phyloP scores from a whole-genome alignment of 177 flowering plant species.

The Telopea speciosissima region DNA sequence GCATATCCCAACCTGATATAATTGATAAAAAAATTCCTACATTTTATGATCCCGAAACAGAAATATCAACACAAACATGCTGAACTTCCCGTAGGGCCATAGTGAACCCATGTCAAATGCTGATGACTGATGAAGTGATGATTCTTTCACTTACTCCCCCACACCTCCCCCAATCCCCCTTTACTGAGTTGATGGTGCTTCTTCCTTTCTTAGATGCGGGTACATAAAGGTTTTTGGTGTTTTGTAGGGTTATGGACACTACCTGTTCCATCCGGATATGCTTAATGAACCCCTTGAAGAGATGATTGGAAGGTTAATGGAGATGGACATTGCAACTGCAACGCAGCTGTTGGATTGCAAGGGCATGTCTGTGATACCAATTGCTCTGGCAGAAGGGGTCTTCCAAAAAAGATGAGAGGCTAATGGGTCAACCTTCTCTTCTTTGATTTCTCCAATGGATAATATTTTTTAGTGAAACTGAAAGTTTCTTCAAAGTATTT shows the following conservation, averaged over 20 bases:
- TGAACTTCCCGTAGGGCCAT: not conserved
- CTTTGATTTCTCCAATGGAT: not conserved
- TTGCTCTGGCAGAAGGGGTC: conserved; percentile 21
- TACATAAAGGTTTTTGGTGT: not conserved
- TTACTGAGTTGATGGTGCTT: not conserved
- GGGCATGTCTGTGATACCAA: conserved; percentile 45
- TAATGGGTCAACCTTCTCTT: not conserved
- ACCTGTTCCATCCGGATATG: conserved; percentile 26
- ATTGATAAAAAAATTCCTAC: not conserved
- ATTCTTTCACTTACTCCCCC: not conserved
- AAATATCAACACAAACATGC: not conserved
- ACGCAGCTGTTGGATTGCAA: conserved; percentile 37
- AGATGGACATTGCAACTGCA: conserved; percentile 34
- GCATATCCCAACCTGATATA: not conserved
- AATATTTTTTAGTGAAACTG: not conserved
- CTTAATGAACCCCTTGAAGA: conserved; percentile 47
- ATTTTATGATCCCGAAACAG: not conserved
- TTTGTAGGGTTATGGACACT: conserved; percentile 53
- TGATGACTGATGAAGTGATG: not conserved
- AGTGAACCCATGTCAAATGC: not conserved
- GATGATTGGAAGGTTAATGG: conserved; percentile 40
- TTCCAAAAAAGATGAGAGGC: conserved; percentile 1
- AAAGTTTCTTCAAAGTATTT: not conserved
- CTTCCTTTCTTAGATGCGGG: not conserved
- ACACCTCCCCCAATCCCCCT: too few species aligned